Evolutionary conservation across 2,329 filamentous ascomycete species (phyloP), one percentile per base, ranked within the genome.

Genomic region (Sclerotinia glacialis): DNA sequence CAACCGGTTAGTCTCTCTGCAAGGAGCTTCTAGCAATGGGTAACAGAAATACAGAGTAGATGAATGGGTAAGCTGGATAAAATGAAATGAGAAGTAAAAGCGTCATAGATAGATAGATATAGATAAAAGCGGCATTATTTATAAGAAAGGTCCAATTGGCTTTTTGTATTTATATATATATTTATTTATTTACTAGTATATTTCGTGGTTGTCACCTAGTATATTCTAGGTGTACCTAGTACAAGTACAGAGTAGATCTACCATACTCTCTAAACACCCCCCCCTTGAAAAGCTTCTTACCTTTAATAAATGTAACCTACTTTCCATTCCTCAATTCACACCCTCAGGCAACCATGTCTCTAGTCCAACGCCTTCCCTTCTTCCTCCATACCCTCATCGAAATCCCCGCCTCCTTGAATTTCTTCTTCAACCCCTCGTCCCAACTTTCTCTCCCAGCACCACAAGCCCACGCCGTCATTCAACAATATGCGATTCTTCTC

Each of bases 401-500:
- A 68, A 58, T 72, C 7, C 78, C 77, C 2, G 78, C 78, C 18
- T 74, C 73, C 7, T 56, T 78, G 1, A 76, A 75, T 66, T 79
- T 79, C 72, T 74, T 77, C 69, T 59, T 79, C 64, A 70, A 72
- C 28, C 78, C 78, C 9, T 73, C 75, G 16, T 61, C 72, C 31
- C 74, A 75, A 52, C 74, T 79, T 21, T 66, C 72, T 3, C 50
- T 61, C 5, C 69, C 76, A 47, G 75, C 76, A 46, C 75, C 76
- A 12, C 72, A 77, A 68, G 76, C 78, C 12, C 74, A 79, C 50
- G 70, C 76, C 31, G 60, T 74, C 34, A 75, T 79, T 59, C 71
- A 73, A 42, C 78, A 80, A 71, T 79, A 79, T 67, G 77, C 78
- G n/a, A 67, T 78, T 8, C 71, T 79, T 0, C 71, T 79, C 6